Base-by-base conservation (phyloP, 768 basidiomycete genomes). In the Phanerochaete carnosa region DNA sequence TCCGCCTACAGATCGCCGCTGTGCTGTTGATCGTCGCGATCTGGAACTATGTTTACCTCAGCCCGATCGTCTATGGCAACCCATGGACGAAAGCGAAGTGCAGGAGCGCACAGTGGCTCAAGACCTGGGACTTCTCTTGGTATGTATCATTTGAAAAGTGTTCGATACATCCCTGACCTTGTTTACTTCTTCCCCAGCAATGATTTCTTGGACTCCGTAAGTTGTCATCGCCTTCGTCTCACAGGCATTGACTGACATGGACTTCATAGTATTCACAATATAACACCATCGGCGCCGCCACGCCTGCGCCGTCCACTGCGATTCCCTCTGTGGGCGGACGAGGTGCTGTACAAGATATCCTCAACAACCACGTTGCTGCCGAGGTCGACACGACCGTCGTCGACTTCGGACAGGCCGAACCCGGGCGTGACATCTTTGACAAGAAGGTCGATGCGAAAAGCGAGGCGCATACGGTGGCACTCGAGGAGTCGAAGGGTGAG, bases 51-150 rank as follows among this genome's bases (percentile, higher is more conserved):
- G 74, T 77, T 43, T 82, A 88, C 68, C 88, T 94, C 68, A 90
- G 88, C 65, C 90, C 96, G 1, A 71, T 98, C 47, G 77, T 83
- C 0, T 98, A 99, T 70, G 97, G 93, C 0, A 83, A 76, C 22
- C 79, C 83, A 0, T 98, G 96, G 97, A 98, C 96, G 33, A 92
- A 81, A 75, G 70, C 68, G 8, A 80, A 92, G 62, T 98, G 97
- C 66, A 71, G 80, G 55, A 81, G 76, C 43, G 87, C 93, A 0
- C 88, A 86, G 69, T 95, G 94, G 93, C 65, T 96, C 43, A 93
- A 88, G 77, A 90, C 88, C 4, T 99, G 97, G 97, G 97, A 99
- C 74, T 98, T 98, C 72, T 83, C 86, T 29, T 99, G 95, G 89
- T 65, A 46, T 58, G 67, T 55, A 26, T 64, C 22, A n/a, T 45